Evolutionary conservation across 1,284 basidiomycete genomes (phyloP).

Genomic region (Tylopilus sp.): DNA sequence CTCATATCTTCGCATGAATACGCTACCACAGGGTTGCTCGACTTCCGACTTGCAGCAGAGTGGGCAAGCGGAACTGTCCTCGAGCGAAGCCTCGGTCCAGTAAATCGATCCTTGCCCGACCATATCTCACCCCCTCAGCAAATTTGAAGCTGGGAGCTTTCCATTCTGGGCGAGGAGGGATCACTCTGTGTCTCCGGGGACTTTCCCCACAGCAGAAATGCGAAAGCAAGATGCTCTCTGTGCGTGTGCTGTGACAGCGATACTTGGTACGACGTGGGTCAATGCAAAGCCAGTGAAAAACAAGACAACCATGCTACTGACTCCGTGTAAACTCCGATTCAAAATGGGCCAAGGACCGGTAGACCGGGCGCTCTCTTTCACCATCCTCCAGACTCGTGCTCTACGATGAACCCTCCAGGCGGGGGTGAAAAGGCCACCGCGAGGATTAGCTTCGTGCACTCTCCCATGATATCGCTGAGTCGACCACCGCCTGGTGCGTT

Average conservation of each 20-base stretch:
- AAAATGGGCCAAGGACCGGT: slow-evolving; percentile 8
- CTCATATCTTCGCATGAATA: slow-evolving; percentile 74
- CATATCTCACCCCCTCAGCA: slow-evolving; percentile 44
- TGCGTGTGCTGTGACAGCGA: slow-evolving; percentile 80
- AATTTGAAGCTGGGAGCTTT: slow-evolving; percentile 72
- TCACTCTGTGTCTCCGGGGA: slow-evolving; percentile 80
- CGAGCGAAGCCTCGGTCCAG: slow-evolving; percentile 23
- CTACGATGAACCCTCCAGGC: slow-evolving; percentile 22
- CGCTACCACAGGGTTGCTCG: slow-evolving; percentile 37
- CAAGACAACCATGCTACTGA: neutral
- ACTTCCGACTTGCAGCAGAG: slow-evolving; percentile 50
- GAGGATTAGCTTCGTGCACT: slow-evolving; percentile 26
- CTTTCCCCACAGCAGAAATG: slow-evolving; percentile 78
- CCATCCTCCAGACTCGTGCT: neutral
- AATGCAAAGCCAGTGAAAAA: neutral
- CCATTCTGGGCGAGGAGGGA: slow-evolving; percentile 51
- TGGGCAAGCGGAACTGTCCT: slow-evolving; percentile 41
- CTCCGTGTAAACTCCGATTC: slow-evolving; percentile 24
- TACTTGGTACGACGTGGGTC: slow-evolving; percentile 64
- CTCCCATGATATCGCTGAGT: slow-evolving; percentile 26
- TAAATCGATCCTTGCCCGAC: slow-evolving; percentile 47
- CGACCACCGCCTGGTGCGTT: slow-evolving; percentile 25
- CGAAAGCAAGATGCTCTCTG: slow-evolving; percentile 49
- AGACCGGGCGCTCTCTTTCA: neutral
- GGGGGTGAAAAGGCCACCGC: slow-evolving; percentile 16